phyloP scores from a whole-genome alignment of 495 filamentous ascomycete genomes.

The Cryomyces minteri region DNA sequence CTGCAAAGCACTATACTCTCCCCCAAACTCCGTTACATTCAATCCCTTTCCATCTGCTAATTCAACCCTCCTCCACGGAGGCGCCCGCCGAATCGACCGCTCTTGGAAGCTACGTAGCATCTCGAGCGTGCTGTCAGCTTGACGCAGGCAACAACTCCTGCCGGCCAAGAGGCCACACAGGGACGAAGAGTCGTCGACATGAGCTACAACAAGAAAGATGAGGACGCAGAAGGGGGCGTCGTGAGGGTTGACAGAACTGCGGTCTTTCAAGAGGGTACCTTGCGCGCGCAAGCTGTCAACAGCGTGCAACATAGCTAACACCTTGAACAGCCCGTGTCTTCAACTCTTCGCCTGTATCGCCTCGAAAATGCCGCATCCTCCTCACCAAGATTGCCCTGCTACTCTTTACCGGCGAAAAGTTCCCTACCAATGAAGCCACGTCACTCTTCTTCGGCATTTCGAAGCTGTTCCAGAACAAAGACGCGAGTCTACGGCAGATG shows the following conservation, averaged over 20 bases:
- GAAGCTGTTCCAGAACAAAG: constrained; percentile 99
- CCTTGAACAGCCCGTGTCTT: constrained; percentile 67
- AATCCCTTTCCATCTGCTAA: too few relatives aligned
- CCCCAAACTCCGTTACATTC: too few relatives aligned
- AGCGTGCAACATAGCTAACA: neutral
- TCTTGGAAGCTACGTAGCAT: too few relatives aligned
- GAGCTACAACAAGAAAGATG: constrained; percentile 97
- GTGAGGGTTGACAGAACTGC: constrained; percentile 95
- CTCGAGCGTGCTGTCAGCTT: too few relatives aligned
- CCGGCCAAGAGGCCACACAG: too few relatives aligned
- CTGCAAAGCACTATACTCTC: too few relatives aligned
- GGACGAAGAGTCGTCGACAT: constrained; percentile 27
- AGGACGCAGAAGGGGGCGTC: constrained; percentile 82
- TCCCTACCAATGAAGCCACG: constrained; percentile 93
- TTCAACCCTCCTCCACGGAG: too few relatives aligned
- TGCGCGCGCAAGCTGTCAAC: constrained; percentile 32
- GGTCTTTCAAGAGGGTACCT: constrained; percentile 92
- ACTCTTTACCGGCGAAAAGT: constrained; percentile 90
- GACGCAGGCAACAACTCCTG: too few relatives aligned
- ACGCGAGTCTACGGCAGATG: constrained; percentile 96
- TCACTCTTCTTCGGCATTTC: constrained; percentile 98
- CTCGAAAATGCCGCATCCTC: constrained; percentile 84
- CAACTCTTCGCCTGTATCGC: constrained; percentile 59
- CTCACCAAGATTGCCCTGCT: constrained; percentile 96
- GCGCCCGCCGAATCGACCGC: too few relatives aligned